Evolutionary conservation across 1,284 basidiomycete genomes (phyloP).

Genomic region (Gomphus bonarii): DNA sequence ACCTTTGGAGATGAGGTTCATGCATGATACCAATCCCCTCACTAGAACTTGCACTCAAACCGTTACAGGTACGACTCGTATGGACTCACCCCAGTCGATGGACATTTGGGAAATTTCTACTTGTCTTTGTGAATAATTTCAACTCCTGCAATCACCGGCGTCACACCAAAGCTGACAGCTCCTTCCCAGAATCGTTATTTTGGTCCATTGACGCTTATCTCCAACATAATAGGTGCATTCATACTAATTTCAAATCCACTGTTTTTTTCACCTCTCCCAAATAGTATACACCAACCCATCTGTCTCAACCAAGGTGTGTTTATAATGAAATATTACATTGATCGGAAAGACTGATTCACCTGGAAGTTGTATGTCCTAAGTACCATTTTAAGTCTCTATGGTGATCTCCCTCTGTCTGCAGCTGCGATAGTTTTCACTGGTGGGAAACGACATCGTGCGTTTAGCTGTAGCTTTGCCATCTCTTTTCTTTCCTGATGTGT

Average conservation of each 20-base stretch:
- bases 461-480: neutral
- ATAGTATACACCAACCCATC: neutral
- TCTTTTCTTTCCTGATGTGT: neutral
- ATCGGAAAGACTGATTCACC: no score
- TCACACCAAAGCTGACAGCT: neutral
- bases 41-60: neutral
- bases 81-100: neutral
- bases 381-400: no score
- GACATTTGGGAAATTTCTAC: neutral
- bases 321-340: no score
- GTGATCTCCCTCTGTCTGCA: no score
- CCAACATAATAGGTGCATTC: neutral
- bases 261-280: neutral
- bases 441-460: constrained; percentile 2
- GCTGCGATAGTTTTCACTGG: neutral
- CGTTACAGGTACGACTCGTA: neutral
- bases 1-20: neutral
- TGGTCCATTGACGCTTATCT: neutral
- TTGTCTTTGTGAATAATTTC: neutral
- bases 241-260: neutral
- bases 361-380: no score
- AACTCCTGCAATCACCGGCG: no score
- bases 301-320: neutral
- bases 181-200: neutral
- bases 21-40: neutral